These are phyloP conservation scores for Penicillium dipodomyicola DNA, from an alignment of 495 filamentous ascomycete genomes.

Conservation along the genomic window DNA sequence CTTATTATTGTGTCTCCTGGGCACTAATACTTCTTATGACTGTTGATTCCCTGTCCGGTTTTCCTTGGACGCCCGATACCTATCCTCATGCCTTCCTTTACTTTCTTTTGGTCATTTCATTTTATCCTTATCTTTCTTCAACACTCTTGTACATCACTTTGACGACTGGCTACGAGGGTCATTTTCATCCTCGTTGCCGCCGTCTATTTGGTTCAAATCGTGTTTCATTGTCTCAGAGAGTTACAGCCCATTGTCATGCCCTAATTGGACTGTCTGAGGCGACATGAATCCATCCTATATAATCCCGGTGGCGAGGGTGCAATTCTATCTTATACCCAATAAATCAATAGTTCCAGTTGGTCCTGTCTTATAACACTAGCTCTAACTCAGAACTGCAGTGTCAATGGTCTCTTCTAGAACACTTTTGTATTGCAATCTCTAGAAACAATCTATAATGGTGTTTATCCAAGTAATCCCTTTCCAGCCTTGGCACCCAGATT, in stretches of 20 bases:
- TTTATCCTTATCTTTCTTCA: slow-evolving; percentile 5
- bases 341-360: slow-evolving; percentile 1
- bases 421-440: not conserved
- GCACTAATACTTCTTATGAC: slow-evolving; percentile 6
- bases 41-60: slow-evolving; percentile 1
- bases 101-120: slow-evolving; percentile 2
- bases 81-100: not conserved
- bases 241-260: not conserved
- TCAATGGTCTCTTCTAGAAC: not conserved
- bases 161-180: not conserved
- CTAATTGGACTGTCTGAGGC: not conserved
- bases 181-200: no score
- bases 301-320: not conserved
- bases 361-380: not conserved
- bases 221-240: not conserved
- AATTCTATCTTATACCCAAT: slow-evolving; percentile 6
- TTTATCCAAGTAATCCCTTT: slow-evolving; percentile 19
- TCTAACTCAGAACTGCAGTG: not conserved
- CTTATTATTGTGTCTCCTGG: not conserved
- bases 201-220: not conserved
- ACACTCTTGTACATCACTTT: slow-evolving; percentile 1
- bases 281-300: not conserved
- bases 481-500: slow-evolving; percentile 43
- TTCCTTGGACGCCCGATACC: slow-evolving; percentile 7
- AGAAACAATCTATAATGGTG: not conserved